phyloP scores from a whole-genome alignment of 169 alveolate genomes.

The Condylostoma magnum region DNA sequence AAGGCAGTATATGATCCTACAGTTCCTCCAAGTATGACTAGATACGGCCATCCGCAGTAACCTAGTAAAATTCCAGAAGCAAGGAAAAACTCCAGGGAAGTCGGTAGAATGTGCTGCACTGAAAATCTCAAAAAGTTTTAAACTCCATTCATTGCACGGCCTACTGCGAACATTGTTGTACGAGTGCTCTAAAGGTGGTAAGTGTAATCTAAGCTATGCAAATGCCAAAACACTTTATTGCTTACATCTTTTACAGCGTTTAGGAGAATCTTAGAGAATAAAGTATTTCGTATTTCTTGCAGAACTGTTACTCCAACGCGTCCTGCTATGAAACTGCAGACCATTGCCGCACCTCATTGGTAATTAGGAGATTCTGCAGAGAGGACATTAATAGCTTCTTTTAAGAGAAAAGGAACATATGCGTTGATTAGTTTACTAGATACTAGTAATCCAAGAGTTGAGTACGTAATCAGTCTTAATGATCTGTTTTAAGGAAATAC shows the following conservation, averaged over 20 bases:
- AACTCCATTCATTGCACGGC: constrained; percentile 45
- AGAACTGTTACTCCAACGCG: constrained; percentile 30
- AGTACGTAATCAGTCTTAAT: not conserved
- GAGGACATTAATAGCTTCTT: constrained; percentile 40
- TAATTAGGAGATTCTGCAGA: constrained; percentile 11
- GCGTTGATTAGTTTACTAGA: constrained; percentile 36
- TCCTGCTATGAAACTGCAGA: constrained; percentile 33
- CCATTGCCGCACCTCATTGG: constrained; percentile 14
- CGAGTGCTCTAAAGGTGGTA: constrained; percentile 47
- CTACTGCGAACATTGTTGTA: constrained; percentile 57
- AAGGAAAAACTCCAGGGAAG: constrained; percentile 45
- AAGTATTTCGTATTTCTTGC: constrained; percentile 38
- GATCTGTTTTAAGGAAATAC: constrained; percentile 26
- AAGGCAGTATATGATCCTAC: constrained; percentile 42
- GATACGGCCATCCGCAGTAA: constrained; percentile 55
- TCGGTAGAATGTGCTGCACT: constrained; percentile 43
- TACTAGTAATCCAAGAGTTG: constrained; percentile 25
- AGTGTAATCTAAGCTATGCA: constrained; percentile 52
- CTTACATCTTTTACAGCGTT: constrained; percentile 39
- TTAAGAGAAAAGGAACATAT: constrained; percentile 42
- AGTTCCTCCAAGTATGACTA: constrained; percentile 42
- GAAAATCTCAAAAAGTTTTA: constrained; percentile 45
- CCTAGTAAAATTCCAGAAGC: constrained; percentile 40
- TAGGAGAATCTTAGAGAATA: constrained; percentile 32
- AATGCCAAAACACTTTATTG: constrained; percentile 28